Percentiles rank a stretch among this genome's conserved stretches.
Conservation (phyloP, 495 filamentous ascomycete species). For the Penicillium diatomitis region DNA sequence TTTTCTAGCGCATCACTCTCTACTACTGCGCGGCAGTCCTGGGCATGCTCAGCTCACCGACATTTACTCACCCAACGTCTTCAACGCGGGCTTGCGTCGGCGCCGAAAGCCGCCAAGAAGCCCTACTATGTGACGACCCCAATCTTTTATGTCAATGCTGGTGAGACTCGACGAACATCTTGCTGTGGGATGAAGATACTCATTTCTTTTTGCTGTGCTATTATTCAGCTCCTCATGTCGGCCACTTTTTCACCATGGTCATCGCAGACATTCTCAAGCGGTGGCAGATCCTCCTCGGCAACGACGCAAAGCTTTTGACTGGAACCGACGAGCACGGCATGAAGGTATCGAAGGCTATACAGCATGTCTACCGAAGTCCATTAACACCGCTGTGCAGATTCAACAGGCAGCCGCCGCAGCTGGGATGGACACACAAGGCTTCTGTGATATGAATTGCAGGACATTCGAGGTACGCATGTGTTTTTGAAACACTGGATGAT, state of each 20-base stretch:
- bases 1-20: conserved; percentile 26
- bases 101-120: conserved; percentile 43
- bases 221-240: conserved; percentile 76
- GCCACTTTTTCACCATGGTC: conserved; percentile 89
- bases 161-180: conserved; percentile 34
- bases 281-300: conserved; percentile 74
- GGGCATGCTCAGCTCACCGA: conserved; percentile 26
- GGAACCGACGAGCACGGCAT: conserved; percentile 98
- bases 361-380: background rate
- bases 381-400: conserved; percentile 42
- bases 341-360: conserved; percentile 46
- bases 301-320: conserved; percentile 66
- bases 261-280: conserved; percentile 85
- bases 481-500: background rate
- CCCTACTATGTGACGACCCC: conserved; percentile 94
- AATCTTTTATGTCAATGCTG: conserved; percentile 98
- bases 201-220: conserved; percentile 7
- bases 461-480: conserved; percentile 33
- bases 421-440: conserved; percentile 50
- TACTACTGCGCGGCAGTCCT: conserved; percentile 17
- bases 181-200: background rate
- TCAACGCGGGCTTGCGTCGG: conserved; percentile 29
- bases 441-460: conserved; percentile 50
- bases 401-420: conserved; percentile 71
- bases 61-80: conserved; percentile 7